These are phyloP conservation scores for Rhizophagus clarus DNA, from an alignment of 192 early-diverging fungal genomes.

Conservation along the genomic window DNA sequence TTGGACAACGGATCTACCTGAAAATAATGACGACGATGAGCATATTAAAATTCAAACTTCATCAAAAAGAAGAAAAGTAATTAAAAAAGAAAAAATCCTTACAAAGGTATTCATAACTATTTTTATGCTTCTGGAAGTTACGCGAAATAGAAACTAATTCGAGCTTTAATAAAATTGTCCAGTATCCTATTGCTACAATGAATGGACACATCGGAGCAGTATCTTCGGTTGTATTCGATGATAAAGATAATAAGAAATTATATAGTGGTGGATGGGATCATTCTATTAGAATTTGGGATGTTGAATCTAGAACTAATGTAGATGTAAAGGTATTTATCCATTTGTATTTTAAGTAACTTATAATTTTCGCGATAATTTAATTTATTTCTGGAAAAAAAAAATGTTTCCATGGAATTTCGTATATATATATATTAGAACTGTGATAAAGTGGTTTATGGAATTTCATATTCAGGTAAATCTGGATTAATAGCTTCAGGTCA, in stretches of 20 bases:
- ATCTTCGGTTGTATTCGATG: conserved; percentile 71
- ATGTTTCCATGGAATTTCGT: too few species aligned
- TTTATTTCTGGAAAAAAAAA: too few species aligned
- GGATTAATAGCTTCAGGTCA: conserved; percentile 88
- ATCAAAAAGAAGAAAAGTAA: conserved; percentile 52
- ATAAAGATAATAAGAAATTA: conserved; percentile 59
- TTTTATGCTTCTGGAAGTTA: neutral
- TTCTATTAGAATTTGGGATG: conserved; percentile 88
- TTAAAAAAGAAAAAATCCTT: conserved; percentile 33
- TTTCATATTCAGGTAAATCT: conserved; percentile 72
- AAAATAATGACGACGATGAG: conserved; percentile 38
- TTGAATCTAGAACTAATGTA: conserved; percentile 72
- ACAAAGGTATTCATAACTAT: conserved; percentile 40
- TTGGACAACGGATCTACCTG: conserved; percentile 68
- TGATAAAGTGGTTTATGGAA: conserved; percentile 78
- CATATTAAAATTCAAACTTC: conserved; percentile 34
- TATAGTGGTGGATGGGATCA: conserved; percentile 95
- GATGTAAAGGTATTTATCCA: conserved; percentile 65
- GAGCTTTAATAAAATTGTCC: neutral
- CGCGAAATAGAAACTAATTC: neutral
- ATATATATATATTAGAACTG: conserved; percentile 60
- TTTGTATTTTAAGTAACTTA: neutral
- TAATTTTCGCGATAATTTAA: neutral
- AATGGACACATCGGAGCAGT: conserved; percentile 81
- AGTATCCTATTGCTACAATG: conserved; percentile 47